Conservation (phyloP, 495 filamentous ascomycete genomes). For the Penicillium desertorum region DNA sequence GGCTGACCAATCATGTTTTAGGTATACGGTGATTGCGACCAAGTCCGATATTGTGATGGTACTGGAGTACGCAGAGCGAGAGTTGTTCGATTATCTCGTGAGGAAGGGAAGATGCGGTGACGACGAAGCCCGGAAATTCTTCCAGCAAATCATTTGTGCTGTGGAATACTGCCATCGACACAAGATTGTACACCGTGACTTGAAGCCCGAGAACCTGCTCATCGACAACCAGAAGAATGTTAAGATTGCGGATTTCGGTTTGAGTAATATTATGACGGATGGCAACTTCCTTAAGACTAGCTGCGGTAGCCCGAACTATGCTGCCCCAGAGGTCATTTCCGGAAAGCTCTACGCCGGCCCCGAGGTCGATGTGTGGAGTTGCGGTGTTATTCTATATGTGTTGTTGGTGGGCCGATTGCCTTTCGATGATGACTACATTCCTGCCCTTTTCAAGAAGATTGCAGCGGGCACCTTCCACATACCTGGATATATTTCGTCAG, state of each 20-base stretch:
- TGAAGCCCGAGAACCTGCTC: slow-evolving; percentile 96
- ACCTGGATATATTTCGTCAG: slow-evolving; percentile 81
- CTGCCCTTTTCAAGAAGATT: slow-evolving; percentile 82
- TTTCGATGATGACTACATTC: slow-evolving; percentile 97
- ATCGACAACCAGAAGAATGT: slow-evolving; percentile 93
- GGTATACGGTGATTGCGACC: slow-evolving; percentile 95
- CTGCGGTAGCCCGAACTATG: slow-evolving; percentile 97
- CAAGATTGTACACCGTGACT: slow-evolving; percentile 96
- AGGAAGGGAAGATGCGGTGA: slow-evolving; percentile 85
- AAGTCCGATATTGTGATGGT: slow-evolving; percentile 97
- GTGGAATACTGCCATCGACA: slow-evolving; percentile 99
- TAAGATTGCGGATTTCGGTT: slow-evolving; percentile 97
- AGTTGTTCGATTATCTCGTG: slow-evolving; percentile 97
- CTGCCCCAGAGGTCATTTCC: slow-evolving; percentile 94
- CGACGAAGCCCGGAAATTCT: slow-evolving; percentile 88
- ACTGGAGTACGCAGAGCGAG: slow-evolving; percentile 92
- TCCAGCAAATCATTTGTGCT: slow-evolving; percentile 98
- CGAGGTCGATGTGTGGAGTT: slow-evolving; percentile 99
- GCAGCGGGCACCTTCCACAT: slow-evolving; percentile 86
- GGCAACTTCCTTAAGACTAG: slow-evolving; percentile 98
- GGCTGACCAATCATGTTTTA: slow-evolving; percentile 35
- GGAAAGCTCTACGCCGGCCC: slow-evolving; percentile 97
- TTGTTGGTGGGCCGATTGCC: slow-evolving; percentile 86
- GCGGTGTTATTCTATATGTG: slow-evolving; percentile 96
- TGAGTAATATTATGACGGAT: slow-evolving; percentile 99